These are phyloP conservation scores for Mycogone perniciosa DNA, from an alignment of 2,329 filamentous ascomycete species.

Conservation along the genomic window DNA sequence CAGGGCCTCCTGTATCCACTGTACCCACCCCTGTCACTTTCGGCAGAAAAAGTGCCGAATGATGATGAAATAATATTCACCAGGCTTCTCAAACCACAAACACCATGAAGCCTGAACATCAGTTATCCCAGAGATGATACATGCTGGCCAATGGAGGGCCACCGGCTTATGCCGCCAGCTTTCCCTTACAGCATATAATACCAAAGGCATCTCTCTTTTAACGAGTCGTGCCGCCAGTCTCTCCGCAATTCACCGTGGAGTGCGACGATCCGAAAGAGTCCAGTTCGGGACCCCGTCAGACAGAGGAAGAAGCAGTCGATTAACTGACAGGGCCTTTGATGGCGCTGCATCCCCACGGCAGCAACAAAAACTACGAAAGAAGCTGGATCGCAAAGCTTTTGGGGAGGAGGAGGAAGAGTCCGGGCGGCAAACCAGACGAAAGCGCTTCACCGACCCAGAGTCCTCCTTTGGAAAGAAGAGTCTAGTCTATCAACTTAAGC, in stretches of 20 bases:
- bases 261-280: constrained; percentile 44
- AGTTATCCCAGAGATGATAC: constrained; percentile 19
- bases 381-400: constrained; percentile 38
- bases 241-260: constrained; percentile 63
- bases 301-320: constrained; percentile 15
- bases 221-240: constrained; percentile 34
- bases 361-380: constrained; percentile 44
- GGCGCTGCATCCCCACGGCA: constrained; percentile 25
- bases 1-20: constrained; percentile 7
- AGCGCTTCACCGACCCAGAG: constrained; percentile 47
- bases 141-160: constrained; percentile 17
- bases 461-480: constrained; percentile 48
- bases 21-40: not conserved
- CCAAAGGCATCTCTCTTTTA: constrained; percentile 5
- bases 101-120: no score
- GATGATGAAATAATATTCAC: not conserved
- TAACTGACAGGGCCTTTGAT: constrained; percentile 24
- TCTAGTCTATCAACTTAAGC: constrained; percentile 48
- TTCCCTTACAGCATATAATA: constrained; percentile 3
- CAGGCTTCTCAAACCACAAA: not conserved
- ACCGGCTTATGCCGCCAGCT: constrained; percentile 18
- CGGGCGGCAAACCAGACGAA: constrained; percentile 39
- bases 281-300: constrained; percentile 20
- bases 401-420: constrained; percentile 27
- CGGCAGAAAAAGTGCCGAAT: constrained; percentile 24